These are phyloP conservation scores for Phytophthora melonis DNA, from an alignment of 352 stramenopile genomes.

Conservation along the genomic window DNA sequence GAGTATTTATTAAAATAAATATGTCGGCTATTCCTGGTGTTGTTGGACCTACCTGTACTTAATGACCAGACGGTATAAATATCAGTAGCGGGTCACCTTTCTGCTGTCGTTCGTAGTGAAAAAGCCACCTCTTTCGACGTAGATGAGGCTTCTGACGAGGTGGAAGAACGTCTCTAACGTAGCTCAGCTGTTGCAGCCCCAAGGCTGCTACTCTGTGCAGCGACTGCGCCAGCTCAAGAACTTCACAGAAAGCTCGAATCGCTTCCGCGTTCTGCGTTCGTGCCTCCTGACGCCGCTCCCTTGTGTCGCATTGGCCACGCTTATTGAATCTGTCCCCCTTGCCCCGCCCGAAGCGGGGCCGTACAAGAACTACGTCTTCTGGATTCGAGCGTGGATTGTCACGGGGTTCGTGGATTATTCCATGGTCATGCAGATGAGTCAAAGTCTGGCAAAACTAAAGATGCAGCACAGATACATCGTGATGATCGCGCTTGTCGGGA, in stretches of 20 bases:
- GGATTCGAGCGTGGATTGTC: background rate
- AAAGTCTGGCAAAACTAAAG: constrained; percentile 1
- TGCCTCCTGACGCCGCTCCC: background rate
- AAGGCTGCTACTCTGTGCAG: background rate
- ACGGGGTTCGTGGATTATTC: constrained; percentile 3
- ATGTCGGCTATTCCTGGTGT: too few relatives aligned
- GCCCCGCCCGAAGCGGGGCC: background rate
- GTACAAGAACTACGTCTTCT: constrained; percentile 5
- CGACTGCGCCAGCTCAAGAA: background rate
- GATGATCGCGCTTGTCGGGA: background rate
- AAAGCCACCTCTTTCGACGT: too few relatives aligned
- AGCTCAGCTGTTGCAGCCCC: background rate
- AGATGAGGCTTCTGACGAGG: background rate
- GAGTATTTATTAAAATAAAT: too few relatives aligned
- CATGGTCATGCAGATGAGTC: constrained; percentile 10
- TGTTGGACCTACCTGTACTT: too few relatives aligned
- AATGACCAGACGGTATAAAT: background rate
- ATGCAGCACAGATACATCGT: constrained; percentile 2
- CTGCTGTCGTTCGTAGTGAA: too few relatives aligned
- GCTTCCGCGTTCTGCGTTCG: background rate
- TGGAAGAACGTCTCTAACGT: background rate
- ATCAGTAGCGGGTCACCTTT: background rate
- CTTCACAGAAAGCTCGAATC: background rate
- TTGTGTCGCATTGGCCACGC: background rate
- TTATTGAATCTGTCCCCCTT: background rate